Evolutionary conservation across 805 yeast species (phyloP).

Genomic region (Vanderwaltozyma verrucispora): DNA sequence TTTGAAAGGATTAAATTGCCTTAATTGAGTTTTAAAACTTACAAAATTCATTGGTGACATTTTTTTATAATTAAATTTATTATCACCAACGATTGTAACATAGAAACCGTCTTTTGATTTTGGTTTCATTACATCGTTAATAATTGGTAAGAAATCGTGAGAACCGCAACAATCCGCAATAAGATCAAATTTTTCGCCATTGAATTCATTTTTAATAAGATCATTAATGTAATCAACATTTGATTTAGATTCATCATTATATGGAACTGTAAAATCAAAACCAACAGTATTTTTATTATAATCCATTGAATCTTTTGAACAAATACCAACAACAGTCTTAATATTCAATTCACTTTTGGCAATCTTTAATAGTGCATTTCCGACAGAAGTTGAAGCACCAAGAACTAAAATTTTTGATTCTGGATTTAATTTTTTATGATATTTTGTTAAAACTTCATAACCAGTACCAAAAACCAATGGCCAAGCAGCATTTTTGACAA

Average conservation of each 20-base stretch:
- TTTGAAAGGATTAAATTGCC: conserved; percentile 17
- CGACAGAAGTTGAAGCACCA: conserved; percentile 71
- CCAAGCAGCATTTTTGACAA: conserved; percentile 37
- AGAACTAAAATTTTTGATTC: conserved; percentile 46
- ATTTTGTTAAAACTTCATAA: conserved; percentile 27
- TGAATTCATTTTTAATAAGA: conserved; percentile 19
- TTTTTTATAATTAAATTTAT: conserved; percentile 23
- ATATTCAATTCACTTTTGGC: conserved; percentile 40
- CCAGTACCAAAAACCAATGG: conserved; percentile 63
- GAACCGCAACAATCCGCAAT: conserved; percentile 62
- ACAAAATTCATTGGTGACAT: conserved; percentile 1
- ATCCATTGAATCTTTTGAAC: conserved; percentile 40
- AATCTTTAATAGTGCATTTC: conserved; percentile 44
- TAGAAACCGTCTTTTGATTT: conserved; percentile 39
- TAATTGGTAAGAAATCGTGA: conserved; percentile 35
- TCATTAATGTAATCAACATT: conserved; percentile 29
- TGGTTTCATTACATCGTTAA: conserved; percentile 37
- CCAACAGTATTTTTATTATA: conserved; percentile 38
- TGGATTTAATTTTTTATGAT: conserved; percentile 30
- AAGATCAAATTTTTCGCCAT: conserved; percentile 43
- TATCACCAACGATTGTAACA: conserved; percentile 49
- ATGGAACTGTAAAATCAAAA: conserved; percentile 49
- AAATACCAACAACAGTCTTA: conserved; percentile 43
- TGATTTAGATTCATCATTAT: conserved; percentile 32
- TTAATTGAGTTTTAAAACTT: conserved; percentile 7